Evolutionary conservation across 192 early-diverging fungal species (phyloP), one percentile per base, ranked within the genome.

Genomic region (Piromyces finnis): DNA sequence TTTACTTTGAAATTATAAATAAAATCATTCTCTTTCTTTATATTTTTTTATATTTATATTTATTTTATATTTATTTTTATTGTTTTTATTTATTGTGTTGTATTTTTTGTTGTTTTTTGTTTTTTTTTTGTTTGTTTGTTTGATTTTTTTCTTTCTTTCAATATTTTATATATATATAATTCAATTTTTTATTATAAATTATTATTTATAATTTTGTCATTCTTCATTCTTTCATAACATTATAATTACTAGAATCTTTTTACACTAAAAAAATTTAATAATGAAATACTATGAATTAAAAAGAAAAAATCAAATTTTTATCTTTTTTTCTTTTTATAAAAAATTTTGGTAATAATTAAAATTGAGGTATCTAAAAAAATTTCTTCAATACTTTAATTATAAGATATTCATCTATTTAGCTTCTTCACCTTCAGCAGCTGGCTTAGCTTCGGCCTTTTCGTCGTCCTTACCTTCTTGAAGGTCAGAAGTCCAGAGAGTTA

Each of bases 401-500:
- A n/a, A 68, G 22, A n/a, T 22, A 68, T 68, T 68, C 51, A 68
- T 68, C 51, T 68, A 68, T n/a, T 68, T 68, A n/a, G 51, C 51
- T 68, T 68, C 51, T 68, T 68, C 51, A 68, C 5, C 22, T 68
- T 68, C 51, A 68, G 51, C 51, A 68, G 51, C 51, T 68, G 51
- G 51, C 51, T 68, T 68, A 68, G 51, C 51, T 68, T 68, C 51
- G 7, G 51, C 51, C 51, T 68, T 68, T 68, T 68, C 51, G 22
- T 68, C 51, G 51, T 68, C 27, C 84, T 88, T 84, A 94, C 92
- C 91, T 83, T 95, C 94, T 86, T 94, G 94, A 83, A 97, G 90
- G 83, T 99, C 97, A 82, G 96, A 96, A 80, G 96, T 98, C 97
- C 97, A 99, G 81, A 99, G 92, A 78, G 97, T 98, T 85, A 99